These are phyloP conservation scores for Elsinoe ampelina DNA, from an alignment of 2,329 filamentous ascomycete species.

Conservation along the genomic window DNA sequence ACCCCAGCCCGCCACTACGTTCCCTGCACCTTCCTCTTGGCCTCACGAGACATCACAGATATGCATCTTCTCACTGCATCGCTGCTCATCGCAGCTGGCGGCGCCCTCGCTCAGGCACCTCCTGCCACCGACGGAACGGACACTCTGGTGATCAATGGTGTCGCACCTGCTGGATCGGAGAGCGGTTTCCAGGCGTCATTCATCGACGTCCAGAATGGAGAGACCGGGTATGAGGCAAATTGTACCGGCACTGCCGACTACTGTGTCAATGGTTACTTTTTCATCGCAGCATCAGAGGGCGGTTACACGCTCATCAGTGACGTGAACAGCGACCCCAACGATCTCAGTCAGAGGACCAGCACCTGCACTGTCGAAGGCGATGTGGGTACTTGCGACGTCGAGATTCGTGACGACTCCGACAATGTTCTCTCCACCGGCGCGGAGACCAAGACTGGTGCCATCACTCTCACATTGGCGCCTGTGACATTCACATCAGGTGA, in stretches of 20 bases:
- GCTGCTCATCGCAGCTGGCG: not conserved
- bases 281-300: not conserved
- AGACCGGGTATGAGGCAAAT: not conserved
- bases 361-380: not conserved
- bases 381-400: not conserved
- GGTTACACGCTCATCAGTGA: not conserved
- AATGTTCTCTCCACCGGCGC: not conserved
- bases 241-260: slow-evolving; percentile 1
- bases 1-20: not conserved
- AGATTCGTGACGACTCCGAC: not conserved
- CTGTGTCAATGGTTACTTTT: not conserved
- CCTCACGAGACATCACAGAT: not conserved
- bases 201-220: not conserved
- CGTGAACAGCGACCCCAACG: not conserved
- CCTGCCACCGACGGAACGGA: not conserved
- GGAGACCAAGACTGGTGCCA: not conserved
- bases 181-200: not conserved
- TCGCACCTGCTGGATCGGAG: not conserved
- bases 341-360: not conserved
- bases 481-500: not conserved
- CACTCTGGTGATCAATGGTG: not conserved
- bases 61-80: not conserved
- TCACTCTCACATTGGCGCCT: not conserved
- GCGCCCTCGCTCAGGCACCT: not conserved
- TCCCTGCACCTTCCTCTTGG: not conserved